Evolutionary conservation across 2,329 filamentous ascomycete genomes (phyloP), one percentile per base, ranked within the genome.

Genomic region (Epichloe typhina): DNA sequence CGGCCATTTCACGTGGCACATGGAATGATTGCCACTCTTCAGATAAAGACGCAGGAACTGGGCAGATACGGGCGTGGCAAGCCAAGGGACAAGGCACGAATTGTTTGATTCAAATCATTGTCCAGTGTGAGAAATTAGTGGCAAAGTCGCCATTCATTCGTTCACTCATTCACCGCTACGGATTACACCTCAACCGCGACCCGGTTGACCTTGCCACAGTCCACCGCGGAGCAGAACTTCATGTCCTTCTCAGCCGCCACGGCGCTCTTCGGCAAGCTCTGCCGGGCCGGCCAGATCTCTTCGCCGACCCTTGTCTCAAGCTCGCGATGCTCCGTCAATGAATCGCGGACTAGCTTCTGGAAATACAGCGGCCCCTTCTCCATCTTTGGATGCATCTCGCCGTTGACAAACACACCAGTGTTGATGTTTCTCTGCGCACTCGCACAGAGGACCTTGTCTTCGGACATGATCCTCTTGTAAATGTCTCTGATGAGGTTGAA

Each of bases 391-490:
- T 84, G 80, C 62, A 83, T 66, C 60, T 82, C 74, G 49, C 80
- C 80, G 58, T 78, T 82, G 60, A 80, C 66, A 53, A 82, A 83
- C 48, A 82, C 71, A 7, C 79, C 78, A 0, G 75, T 70, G 60
- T 79, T 76, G 57, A 83, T 69, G 61, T 84, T 83, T 61, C 69
- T 71, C 59, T 83, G 80, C 1, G 77, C 73, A 12, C 71, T 71
- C 56, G 72, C 68, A 66, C 80, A 83, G 26, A 84, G 73, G 8
- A 74, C 69, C 59, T 83, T 83, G 66, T 84, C 80, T 62, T 84
- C 80, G 1, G 72, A 70, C 75, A 83, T 77, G 62, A 84, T 73
- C 39, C 76, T 74, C 64, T 78, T 79, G 68, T 82, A 83, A 57
- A 83, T 76, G 44, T 75, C 64, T 61, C 71, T 73, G 62, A 83